Conservation (phyloP, 129 eudicot genomes). For the Ambrosia artemisiifolia region DNA sequence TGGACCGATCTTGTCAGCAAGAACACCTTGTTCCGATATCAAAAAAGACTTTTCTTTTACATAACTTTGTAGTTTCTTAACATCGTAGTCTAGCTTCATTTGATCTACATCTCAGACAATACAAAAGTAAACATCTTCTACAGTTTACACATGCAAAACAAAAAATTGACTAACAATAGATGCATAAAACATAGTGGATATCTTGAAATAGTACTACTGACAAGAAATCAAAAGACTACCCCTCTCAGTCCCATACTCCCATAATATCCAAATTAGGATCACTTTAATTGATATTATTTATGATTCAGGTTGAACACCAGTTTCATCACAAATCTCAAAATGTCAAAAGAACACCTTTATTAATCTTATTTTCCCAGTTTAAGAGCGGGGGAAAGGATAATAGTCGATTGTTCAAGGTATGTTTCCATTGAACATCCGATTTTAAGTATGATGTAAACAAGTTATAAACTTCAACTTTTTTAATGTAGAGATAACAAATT, state of each 20-base stretch:
- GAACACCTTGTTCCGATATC: constrained; percentile 81
- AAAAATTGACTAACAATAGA: not conserved
- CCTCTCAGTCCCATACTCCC: not conserved
- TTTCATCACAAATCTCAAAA: constrained; percentile 74
- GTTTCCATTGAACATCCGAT: not conserved
- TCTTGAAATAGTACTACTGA: not conserved
- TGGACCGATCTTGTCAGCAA: constrained; percentile 85
- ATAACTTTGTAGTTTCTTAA: constrained; percentile 74
- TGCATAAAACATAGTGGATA: not conserved
- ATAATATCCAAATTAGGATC: not conserved
- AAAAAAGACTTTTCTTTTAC: constrained; percentile 75
- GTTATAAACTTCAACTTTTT: not conserved
- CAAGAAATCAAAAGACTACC: not conserved
- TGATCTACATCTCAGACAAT: constrained; percentile 56
- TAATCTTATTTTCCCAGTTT: not conserved
- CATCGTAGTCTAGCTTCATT: constrained; percentile 61
- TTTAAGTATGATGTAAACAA: not conserved
- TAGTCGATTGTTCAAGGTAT: constrained; percentile 94
- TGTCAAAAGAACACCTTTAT: too few relatives aligned
- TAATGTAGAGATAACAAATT: not conserved
- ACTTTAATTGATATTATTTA: not conserved
- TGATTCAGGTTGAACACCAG: constrained; percentile 65
- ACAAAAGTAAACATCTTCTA: not conserved
- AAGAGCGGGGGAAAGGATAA: constrained; percentile 67
- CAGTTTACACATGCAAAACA: not conserved